Conservation (phyloP, 768 basidiomycete species). For the Fibroporia radiculosa region DNA sequence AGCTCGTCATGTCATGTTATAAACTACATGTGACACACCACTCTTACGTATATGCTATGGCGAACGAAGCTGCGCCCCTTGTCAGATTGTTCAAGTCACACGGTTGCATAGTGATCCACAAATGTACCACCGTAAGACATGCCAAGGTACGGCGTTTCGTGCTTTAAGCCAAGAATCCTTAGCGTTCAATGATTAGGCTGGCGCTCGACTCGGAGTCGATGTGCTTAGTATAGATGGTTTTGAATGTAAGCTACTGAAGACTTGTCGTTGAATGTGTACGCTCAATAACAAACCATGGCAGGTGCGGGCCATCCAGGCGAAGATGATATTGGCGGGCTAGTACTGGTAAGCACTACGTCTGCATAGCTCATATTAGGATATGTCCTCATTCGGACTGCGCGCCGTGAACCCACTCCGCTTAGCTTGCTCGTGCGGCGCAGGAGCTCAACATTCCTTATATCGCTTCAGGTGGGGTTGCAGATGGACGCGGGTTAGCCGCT, state of each 20-base stretch:
- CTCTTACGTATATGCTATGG: background rate
- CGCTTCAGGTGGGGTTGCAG: slow-evolving; percentile 87
- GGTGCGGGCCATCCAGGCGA: slow-evolving; percentile 94
- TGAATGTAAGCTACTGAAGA: slow-evolving; percentile 51
- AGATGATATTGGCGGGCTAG: slow-evolving; percentile 83
- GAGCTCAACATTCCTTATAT: slow-evolving; percentile 82
- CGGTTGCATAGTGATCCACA: slow-evolving; percentile 78
- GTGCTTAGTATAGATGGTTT: slow-evolving; percentile 86
- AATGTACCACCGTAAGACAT: slow-evolving; percentile 82
- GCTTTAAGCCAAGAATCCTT: background rate
- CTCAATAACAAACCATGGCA: slow-evolving; percentile 23
- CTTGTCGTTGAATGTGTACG: background rate
- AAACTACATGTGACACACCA: background rate
- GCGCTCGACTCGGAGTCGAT: slow-evolving; percentile 78
- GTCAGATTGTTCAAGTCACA: slow-evolving; percentile 79
- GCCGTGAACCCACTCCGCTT: background rate
- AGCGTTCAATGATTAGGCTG: slow-evolving; percentile 30
- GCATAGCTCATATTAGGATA: slow-evolving; percentile 8
- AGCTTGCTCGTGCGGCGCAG: slow-evolving; percentile 83
- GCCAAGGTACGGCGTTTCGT: slow-evolving; percentile 49
- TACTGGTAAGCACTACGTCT: slow-evolving; percentile 48
- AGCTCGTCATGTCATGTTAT: slow-evolving; percentile 18
- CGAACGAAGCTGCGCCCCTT: slow-evolving; percentile 60
- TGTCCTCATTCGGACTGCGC: slow-evolving; percentile 1
- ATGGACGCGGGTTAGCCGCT: slow-evolving; percentile 77